Evolutionary conservation across 768 basidiomycete species (phyloP).

Genomic region (Hygrophoropsis aurantiaca): DNA sequence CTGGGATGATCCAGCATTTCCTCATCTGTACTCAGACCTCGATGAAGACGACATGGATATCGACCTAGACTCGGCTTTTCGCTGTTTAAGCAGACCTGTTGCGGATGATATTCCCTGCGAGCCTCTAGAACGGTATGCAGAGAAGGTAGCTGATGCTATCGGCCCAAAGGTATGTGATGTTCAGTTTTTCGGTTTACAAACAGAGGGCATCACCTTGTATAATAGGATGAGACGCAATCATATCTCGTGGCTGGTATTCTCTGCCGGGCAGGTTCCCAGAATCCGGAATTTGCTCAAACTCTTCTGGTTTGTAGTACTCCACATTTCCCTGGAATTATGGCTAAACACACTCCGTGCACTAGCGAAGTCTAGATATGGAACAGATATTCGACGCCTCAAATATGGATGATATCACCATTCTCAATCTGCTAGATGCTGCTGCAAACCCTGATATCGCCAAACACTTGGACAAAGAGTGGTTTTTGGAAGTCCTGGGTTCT

Average conservation of each 20-base stretch:
- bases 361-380: slow-evolving; percentile 60
- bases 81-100: slow-evolving; percentile 56
- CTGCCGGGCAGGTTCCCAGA: slow-evolving; percentile 64
- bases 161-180: slow-evolving; percentile 51
- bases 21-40: slow-evolving; percentile 66
- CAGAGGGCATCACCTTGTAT: background rate
- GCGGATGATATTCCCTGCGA: slow-evolving; percentile 55
- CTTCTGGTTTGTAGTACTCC: slow-evolving; percentile 41
- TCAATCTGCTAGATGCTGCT: slow-evolving; percentile 61
- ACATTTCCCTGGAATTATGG: background rate
- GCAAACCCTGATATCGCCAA: slow-evolving; percentile 65
- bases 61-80: slow-evolving; percentile 57
- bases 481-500: slow-evolving; percentile 38
- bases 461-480: slow-evolving; percentile 40
- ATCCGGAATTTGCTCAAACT: slow-evolving; percentile 40
- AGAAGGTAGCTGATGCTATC: slow-evolving; percentile 53
- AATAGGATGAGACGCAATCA: slow-evolving; percentile 53
- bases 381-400: slow-evolving; percentile 52
- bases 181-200: slow-evolving; percentile 2
- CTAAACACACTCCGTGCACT: slow-evolving; percentile 7
- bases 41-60: slow-evolving; percentile 49
- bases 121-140: slow-evolving; percentile 52
- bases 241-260: slow-evolving; percentile 63
- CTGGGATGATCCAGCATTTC: slow-evolving; percentile 75
- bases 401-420: slow-evolving; percentile 51